Conservation (phyloP, 352 stramenopile species). For the Globisporangium solare region DNA sequence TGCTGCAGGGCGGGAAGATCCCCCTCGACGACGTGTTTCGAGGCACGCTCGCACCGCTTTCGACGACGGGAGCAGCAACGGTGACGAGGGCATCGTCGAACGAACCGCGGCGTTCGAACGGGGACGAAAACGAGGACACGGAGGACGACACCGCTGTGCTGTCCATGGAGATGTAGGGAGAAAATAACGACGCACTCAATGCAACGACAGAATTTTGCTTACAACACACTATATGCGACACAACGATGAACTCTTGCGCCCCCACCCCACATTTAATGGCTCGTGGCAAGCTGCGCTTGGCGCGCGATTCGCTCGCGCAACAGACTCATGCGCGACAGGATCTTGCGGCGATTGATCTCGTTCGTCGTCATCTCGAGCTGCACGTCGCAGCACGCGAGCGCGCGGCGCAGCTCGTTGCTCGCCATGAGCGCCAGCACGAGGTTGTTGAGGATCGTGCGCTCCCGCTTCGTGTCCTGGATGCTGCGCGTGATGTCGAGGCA, state of each 20-base stretch:
- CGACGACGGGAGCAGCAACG: neutral
- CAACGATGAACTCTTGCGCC: no score
- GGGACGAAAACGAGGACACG: no score
- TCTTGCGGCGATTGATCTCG: conserved; percentile 72
- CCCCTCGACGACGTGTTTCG: conserved; percentile 33
- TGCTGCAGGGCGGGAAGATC: conserved; percentile 25
- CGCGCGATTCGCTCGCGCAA: conserved; percentile 40
- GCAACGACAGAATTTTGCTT: no score
- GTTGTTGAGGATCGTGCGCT: conserved; percentile 83
- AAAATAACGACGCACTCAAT: no score
- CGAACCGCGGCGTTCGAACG: neutral
- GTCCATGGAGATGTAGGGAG: conserved; percentile 12
- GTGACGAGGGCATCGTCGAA: neutral
- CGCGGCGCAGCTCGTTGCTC: conserved; percentile 46
- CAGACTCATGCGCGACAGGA: conserved; percentile 72
- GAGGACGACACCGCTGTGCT: neutral
- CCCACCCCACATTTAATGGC: no score
- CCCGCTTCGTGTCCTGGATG: conserved; percentile 69
- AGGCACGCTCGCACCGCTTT: conserved; percentile 21
- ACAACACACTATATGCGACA: no score
- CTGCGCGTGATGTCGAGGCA: conserved; percentile 69
- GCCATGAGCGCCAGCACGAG: conserved; percentile 73
- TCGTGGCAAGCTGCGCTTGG: no score
- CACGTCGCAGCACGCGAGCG: conserved; percentile 59
- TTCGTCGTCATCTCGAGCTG: conserved; percentile 66